Evolutionary conservation across 306 rosid genomes (phyloP).

Genomic region (Glycine latifolia): DNA sequence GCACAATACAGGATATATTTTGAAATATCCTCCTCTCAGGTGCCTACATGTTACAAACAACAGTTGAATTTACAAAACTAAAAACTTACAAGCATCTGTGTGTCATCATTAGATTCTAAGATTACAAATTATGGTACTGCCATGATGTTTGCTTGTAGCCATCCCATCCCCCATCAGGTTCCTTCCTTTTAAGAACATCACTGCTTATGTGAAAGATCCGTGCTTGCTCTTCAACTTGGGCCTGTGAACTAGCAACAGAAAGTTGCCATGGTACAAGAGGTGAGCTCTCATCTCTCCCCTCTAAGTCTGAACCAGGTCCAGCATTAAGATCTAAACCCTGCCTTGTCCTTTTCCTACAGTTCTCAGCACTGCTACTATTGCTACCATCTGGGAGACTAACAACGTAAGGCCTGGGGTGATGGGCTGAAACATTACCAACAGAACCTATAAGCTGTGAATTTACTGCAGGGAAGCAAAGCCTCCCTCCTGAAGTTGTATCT

Average conservation of each 20-base stretch:
- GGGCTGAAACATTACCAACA: constrained; percentile 60
- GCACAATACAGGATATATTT: constrained; percentile 40
- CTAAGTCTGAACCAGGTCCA: constrained; percentile 73
- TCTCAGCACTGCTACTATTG: constrained; percentile 58
- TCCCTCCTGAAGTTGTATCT: constrained; percentile 64
- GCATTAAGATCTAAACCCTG: constrained; percentile 79
- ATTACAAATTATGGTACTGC: constrained; percentile 50
- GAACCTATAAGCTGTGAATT: constrained; percentile 68
- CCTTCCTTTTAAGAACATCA: constrained; percentile 55
- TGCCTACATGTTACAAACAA: constrained; percentile 43
- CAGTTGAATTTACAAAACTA: constrained; percentile 52
- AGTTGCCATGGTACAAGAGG: constrained; percentile 59
- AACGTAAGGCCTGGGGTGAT: constrained; percentile 65
- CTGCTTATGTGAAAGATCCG: constrained; percentile 43
- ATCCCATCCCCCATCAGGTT: too few species aligned
- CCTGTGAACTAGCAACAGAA: constrained; percentile 67
- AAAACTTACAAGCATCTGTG: constrained; percentile 54
- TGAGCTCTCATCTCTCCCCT: constrained; percentile 64
- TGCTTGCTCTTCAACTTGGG: constrained; percentile 62
- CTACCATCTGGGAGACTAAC: constrained; percentile 61
- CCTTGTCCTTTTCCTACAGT: constrained; percentile 64
- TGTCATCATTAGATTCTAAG: constrained; percentile 35
- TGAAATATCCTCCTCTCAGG: constrained; percentile 33
- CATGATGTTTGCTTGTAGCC: constrained; percentile 52
- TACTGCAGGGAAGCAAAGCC: constrained; percentile 67